These are phyloP conservation scores for Punctularia strigosozonata DNA, from an alignment of 768 basidiomycete species.

Conservation along the genomic window DNA sequence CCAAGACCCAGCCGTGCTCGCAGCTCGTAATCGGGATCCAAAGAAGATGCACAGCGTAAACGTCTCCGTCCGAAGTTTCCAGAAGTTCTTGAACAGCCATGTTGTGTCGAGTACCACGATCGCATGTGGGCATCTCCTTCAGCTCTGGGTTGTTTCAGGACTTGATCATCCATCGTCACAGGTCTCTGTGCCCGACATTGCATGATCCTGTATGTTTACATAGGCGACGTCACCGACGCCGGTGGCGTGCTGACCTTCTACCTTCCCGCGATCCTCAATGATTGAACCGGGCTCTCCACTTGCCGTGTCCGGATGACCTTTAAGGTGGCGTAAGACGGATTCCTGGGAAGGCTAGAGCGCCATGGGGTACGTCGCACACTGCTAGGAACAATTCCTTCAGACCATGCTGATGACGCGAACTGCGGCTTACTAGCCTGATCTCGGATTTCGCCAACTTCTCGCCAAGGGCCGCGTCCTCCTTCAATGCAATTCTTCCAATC, in stretches of 20 bases:
- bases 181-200: slow-evolving; percentile 78
- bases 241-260: slow-evolving; percentile 86
- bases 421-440: no score
- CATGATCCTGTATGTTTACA: slow-evolving; percentile 81
- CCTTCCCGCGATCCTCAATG: slow-evolving; percentile 68
- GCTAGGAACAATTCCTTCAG: no score
- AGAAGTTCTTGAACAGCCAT: slow-evolving; percentile 74
- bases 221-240: slow-evolving; percentile 66
- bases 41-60: slow-evolving; percentile 51
- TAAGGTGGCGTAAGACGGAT: no score
- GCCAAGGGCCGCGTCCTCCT: no score
- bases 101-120: slow-evolving; percentile 77
- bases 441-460: no score
- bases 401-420: no score
- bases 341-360: no score
- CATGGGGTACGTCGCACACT: no score
- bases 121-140: slow-evolving; percentile 46
- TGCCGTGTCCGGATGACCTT: no score
- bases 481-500: no score
- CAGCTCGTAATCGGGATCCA: slow-evolving; percentile 31
- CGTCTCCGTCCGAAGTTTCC: slow-evolving; percentile 61
- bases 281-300: no score
- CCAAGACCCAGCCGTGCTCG: slow-evolving; percentile 22
- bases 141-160: not conserved
- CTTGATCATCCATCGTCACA: slow-evolving; percentile 15